These are phyloP conservation scores for Schizophyllum commune DNA, from an alignment of 1,284 basidiomycete genomes.

Conservation along the genomic window DNA sequence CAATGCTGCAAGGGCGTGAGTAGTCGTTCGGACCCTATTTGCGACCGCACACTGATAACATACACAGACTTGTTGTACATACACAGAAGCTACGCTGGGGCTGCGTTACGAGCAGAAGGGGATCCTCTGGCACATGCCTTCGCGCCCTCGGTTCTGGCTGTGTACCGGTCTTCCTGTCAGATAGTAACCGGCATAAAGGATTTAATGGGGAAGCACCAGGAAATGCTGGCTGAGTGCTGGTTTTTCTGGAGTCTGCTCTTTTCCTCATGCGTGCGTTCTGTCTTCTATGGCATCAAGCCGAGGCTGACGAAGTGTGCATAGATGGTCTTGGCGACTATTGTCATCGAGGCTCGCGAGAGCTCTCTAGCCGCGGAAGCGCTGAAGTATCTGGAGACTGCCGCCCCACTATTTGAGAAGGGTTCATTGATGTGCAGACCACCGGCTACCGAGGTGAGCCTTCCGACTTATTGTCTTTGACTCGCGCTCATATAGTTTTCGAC, in stretches of 20 bases:
- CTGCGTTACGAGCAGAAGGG: conserved; percentile 30
- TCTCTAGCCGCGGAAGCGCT: conserved; percentile 32
- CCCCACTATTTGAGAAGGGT: conserved; percentile 35
- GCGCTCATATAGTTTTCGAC: not conserved
- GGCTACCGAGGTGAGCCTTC: conserved; percentile 28
- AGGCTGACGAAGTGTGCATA: conserved; percentile 10
- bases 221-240: conserved; percentile 29
- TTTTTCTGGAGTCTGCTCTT: conserved; percentile 47
- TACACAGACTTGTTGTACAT: conserved; percentile 39
- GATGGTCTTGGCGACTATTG: conserved; percentile 40
- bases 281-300: not conserved
- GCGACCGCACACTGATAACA: not conserved
- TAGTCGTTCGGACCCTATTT: conserved; percentile 5
- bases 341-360: conserved; percentile 38
- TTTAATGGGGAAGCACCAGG: conserved; percentile 30
- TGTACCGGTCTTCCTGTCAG: conserved; percentile 36
- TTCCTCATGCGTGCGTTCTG: conserved; percentile 37
- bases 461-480: not conserved
- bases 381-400: conserved; percentile 27
- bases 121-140: conserved; percentile 39
- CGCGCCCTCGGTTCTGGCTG: conserved; percentile 37
- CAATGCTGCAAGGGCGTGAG: conserved; percentile 38
- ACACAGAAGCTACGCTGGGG: conserved; percentile 42
- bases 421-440: conserved; percentile 31
- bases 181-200: conserved; percentile 32